These are phyloP conservation scores for Lactifluus echinatus DNA, from an alignment of 768 basidiomycete species.

Conservation along the genomic window DNA sequence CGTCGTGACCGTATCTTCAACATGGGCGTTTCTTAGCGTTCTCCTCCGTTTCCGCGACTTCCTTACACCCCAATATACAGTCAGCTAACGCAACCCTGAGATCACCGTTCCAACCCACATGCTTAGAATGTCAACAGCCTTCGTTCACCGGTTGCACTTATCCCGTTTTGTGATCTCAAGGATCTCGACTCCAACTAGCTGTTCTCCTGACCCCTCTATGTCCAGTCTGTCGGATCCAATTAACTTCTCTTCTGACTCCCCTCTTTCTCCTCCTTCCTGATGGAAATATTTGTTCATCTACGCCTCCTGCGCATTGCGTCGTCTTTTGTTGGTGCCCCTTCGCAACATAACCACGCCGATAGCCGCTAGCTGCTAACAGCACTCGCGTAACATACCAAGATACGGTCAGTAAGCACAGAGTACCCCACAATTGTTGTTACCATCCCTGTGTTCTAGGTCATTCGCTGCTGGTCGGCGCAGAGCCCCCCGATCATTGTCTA, in stretches of 20 bases:
- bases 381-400: neutral
- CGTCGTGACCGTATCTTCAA: slow-evolving; percentile 18
- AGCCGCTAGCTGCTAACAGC: slow-evolving; percentile 3
- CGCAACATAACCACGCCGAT: slow-evolving; percentile 12
- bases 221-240: slow-evolving; percentile 16
- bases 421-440: slow-evolving; percentile 12
- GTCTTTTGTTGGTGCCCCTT: slow-evolving; percentile 6
- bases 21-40: slow-evolving; percentile 10
- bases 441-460: slow-evolving; percentile 9
- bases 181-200: slow-evolving; percentile 9
- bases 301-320: slow-evolving; percentile 18
- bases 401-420: neutral
- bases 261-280: slow-evolving; percentile 20
- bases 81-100: slow-evolving; percentile 19
- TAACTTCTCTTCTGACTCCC: slow-evolving; percentile 19
- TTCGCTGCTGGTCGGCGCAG: slow-evolving; percentile 7
- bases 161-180: slow-evolving; percentile 14
- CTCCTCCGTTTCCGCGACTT: slow-evolving; percentile 17
- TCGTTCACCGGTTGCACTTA: slow-evolving; percentile 4
- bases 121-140: slow-evolving; percentile 5
- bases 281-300: slow-evolving; percentile 21
- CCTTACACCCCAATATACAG: slow-evolving; percentile 14
- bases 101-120: slow-evolving; percentile 12
- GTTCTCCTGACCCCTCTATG: slow-evolving; percentile 19
- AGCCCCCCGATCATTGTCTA: slow-evolving; percentile 16